A percentile compares a stretch with the other conserved stretches of the same genome.
Conservation (phyloP, 2,329 filamentous ascomycete species). For the Aspergillus sp. region DNA sequence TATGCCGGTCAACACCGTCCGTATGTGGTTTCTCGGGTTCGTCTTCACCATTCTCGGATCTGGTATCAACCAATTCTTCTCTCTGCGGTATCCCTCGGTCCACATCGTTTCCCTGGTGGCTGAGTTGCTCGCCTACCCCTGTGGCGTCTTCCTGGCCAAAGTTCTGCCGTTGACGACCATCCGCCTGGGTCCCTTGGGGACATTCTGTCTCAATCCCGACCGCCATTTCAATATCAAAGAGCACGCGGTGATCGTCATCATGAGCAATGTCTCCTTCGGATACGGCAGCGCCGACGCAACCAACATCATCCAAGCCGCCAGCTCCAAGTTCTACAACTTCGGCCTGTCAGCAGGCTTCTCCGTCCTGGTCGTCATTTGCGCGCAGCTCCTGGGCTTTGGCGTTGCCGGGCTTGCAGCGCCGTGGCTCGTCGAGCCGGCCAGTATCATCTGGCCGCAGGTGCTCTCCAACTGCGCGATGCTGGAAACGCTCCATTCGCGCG, state of each 20-base stretch:
- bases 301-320: slow-evolving; percentile 46
- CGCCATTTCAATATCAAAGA: slow-evolving; percentile 48
- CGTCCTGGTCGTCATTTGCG: slow-evolving; percentile 37
- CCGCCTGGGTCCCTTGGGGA: slow-evolving; percentile 16
- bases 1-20: slow-evolving; percentile 27
- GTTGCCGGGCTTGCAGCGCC: slow-evolving; percentile 36
- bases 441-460: slow-evolving; percentile 40
- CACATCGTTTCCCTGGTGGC: slow-evolving; percentile 47
- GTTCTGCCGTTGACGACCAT: slow-evolving; percentile 36
- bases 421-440: slow-evolving; percentile 39
- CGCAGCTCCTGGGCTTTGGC: slow-evolving; percentile 40
- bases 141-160: slow-evolving; percentile 41
- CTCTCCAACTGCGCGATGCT: slow-evolving; percentile 40
- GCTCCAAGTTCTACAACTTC: slow-evolving; percentile 39
- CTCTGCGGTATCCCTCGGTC: slow-evolving; percentile 46
- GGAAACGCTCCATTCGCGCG: slow-evolving; percentile 36
- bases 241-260: slow-evolving; percentile 46
- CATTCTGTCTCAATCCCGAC: slow-evolving; percentile 39
- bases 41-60: slow-evolving; percentile 43
- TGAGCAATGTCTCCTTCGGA: slow-evolving; percentile 50
- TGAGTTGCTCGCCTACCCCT: slow-evolving; percentile 44
- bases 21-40: slow-evolving; percentile 46
- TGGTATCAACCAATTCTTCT: slow-evolving; percentile 49
- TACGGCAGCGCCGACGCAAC: slow-evolving; percentile 46
- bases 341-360: slow-evolving; percentile 38